Evolutionary conservation across 225 moss, liverwort and hornwort species (phyloP).

Genomic region (Antitrichia curtipendula): DNA sequence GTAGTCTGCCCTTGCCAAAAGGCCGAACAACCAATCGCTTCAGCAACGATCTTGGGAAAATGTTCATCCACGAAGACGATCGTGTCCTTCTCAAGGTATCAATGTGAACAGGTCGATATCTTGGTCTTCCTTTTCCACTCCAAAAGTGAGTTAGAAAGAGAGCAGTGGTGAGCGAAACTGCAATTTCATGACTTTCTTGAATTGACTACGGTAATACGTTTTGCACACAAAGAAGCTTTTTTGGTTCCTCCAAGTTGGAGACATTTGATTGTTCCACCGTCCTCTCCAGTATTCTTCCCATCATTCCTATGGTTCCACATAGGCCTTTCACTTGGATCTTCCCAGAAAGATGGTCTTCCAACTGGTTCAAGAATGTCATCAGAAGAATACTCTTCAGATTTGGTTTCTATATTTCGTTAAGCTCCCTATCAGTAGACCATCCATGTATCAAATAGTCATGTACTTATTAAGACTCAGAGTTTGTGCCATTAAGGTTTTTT

Average conservation of each 20-base stretch:
- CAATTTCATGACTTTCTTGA: background rate
- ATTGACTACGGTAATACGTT: background rate
- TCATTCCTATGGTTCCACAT: background rate
- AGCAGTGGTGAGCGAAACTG: background rate
- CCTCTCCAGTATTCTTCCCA: background rate
- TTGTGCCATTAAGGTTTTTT: background rate
- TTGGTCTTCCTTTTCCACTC: background rate
- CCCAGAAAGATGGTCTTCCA: background rate
- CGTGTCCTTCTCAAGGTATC: conserved; percentile 83
- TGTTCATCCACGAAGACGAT: conserved; percentile 81
- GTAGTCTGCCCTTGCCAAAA: conserved; percentile 52
- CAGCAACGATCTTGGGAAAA: conserved; percentile 60
- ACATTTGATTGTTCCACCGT: background rate
- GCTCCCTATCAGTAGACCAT: background rate
- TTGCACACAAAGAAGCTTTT: background rate
- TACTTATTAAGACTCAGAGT: background rate
- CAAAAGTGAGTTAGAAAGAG: background rate
- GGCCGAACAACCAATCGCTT: conserved; percentile 27
- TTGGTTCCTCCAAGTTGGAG: background rate
- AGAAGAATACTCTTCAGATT: background rate
- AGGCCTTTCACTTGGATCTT: background rate
- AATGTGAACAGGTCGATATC: background rate
- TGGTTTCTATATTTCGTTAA: background rate
- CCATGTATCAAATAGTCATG: background rate
- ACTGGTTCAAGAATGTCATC: background rate